A percentile compares a stretch with the other conserved stretches of the same genome.
These are phyloP conservation scores for Basipetospora chlamydospora DNA, from an alignment of 2,329 filamentous ascomycete species.

Conservation along the genomic window DNA sequence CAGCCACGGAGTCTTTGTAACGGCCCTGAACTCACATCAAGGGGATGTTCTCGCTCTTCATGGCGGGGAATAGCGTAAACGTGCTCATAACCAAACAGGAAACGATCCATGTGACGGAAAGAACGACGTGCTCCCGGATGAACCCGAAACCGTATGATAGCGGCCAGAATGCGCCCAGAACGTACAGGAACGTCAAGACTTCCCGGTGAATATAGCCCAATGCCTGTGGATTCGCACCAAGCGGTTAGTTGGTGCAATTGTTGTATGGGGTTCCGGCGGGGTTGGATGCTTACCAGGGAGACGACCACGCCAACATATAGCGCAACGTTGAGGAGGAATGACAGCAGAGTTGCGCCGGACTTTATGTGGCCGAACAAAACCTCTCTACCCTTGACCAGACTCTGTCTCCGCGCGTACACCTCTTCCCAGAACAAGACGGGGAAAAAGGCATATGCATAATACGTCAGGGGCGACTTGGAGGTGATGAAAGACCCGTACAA, in stretches of 20 bases:
- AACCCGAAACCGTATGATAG: constrained; percentile 59
- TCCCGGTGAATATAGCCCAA: constrained; percentile 85
- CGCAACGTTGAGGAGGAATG: constrained; percentile 48
- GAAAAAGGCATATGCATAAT: constrained; percentile 87
- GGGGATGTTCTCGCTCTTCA: constrained; percentile 64
- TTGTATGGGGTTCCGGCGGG: too few species aligned
- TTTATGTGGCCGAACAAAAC: constrained; percentile 56
- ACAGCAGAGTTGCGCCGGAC: constrained; percentile 39
- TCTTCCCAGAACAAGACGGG: constrained; percentile 96
- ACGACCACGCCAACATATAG: constrained; percentile 63
- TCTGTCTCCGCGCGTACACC: constrained; percentile 63
- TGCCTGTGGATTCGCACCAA: constrained; percentile 39
- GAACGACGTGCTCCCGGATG: constrained; percentile 45
- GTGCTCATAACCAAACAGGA: constrained; percentile 74
- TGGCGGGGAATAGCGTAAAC: constrained; percentile 78
- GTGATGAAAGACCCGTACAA: constrained; percentile 68
- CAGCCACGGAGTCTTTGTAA: constrained; percentile 61
- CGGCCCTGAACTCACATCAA: constrained; percentile 70
- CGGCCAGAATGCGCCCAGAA: constrained; percentile 68
- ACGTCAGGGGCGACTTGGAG: constrained; percentile 66
- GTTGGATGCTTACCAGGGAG: constrained; percentile 45
- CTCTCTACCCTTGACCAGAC: constrained; percentile 50
- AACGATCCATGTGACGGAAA: constrained; percentile 57
- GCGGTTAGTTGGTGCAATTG: too few species aligned
- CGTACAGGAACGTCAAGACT: constrained; percentile 68